phyloP scores from a whole-genome alignment of 2,329 filamentous ascomycete species.

The Mollisiaceae sp. region DNA sequence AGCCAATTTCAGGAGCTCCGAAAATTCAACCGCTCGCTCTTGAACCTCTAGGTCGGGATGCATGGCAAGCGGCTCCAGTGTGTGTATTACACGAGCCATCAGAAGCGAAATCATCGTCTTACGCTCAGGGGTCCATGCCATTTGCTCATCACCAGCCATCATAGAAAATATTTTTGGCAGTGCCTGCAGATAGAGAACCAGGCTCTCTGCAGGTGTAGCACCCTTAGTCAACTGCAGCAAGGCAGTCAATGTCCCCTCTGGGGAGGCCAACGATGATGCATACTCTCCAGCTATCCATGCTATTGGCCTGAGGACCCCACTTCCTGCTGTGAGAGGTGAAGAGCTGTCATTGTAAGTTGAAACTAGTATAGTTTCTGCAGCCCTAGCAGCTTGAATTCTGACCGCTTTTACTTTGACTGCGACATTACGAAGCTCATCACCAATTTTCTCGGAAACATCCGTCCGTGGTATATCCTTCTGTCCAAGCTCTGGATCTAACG shows the following conservation, averaged over 20 bases:
- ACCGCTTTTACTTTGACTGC: slow-evolving; percentile 90
- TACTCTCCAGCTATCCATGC: slow-evolving; percentile 93
- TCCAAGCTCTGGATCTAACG: slow-evolving; percentile 19
- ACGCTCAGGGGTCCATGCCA: slow-evolving; percentile 73
- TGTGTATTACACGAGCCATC: slow-evolving; percentile 80
- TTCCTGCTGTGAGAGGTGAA: slow-evolving; percentile 60
- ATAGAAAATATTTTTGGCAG: slow-evolving; percentile 82
- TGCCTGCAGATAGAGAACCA: slow-evolving; percentile 84
- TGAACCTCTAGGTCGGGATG: slow-evolving; percentile 94
- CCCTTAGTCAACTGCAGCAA: slow-evolving; percentile 70
- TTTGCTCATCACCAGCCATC: slow-evolving; percentile 68
- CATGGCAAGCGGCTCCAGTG: slow-evolving; percentile 76
- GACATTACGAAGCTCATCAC: slow-evolving; percentile 85
- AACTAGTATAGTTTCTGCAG: slow-evolving; percentile 77
- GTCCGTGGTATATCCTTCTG: slow-evolving; percentile 18
- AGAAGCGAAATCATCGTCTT: slow-evolving; percentile 78
- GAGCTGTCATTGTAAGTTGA: slow-evolving; percentile 59
- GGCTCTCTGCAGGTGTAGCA: slow-evolving; percentile 62
- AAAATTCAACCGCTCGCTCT: slow-evolving; percentile 89
- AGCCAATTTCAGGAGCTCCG: slow-evolving; percentile 86
- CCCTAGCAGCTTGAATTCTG: slow-evolving; percentile 77
- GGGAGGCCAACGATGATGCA: slow-evolving; percentile 69
- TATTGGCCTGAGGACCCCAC: slow-evolving; percentile 73
- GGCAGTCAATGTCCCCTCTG: slow-evolving; percentile 74
- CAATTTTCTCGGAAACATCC: slow-evolving; percentile 71